Evolutionary conservation across 768 basidiomycete genomes (phyloP).

Genomic region (Scleroderma citrinum): DNA sequence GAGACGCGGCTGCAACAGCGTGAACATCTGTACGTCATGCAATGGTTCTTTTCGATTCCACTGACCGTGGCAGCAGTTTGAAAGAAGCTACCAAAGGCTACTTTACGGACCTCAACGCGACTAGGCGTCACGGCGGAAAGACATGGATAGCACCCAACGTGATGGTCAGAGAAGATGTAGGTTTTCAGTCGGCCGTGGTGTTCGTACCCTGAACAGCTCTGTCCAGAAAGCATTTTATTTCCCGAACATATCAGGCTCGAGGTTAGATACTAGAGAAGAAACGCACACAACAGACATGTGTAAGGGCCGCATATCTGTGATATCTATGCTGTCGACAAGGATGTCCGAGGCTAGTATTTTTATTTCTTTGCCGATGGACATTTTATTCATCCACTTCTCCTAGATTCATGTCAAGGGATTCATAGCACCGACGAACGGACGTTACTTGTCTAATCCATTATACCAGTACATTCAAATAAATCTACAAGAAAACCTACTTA

Average conservation of each 20-base stretch:
- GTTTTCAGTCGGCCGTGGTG: conserved; percentile 23
- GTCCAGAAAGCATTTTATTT: conserved; percentile 85
- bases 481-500: conserved; percentile 89
- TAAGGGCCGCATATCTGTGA: conserved; percentile 67
- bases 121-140: conserved; percentile 82
- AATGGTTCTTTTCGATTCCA: not conserved
- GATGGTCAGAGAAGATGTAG: conserved; percentile 84
- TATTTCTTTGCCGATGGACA: not conserved
- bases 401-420: conserved; percentile 81
- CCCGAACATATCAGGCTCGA: conserved; percentile 76
- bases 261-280: conserved; percentile 47
- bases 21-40: conserved; percentile 42
- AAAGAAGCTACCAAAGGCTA: conserved; percentile 74
- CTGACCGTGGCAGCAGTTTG: conserved; percentile 34
- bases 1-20: conserved; percentile 68
- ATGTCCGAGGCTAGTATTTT: conserved; percentile 70
- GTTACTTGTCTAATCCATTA: conserved; percentile 47
- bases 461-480: conserved; percentile 85
- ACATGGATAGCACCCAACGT: conserved; percentile 90
- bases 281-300: conserved; percentile 77
- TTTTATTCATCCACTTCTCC: not conserved
- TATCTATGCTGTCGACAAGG: conserved; percentile 78
- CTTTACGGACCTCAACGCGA: conserved; percentile 81
- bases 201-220: not conserved
- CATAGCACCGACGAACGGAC: conserved; percentile 46